A percentile compares a stretch with the other conserved stretches of the same genome.
phyloP scores from a whole-genome alignment of 495 filamentous ascomycete genomes.

The Clavariopsis aquatica region DNA sequence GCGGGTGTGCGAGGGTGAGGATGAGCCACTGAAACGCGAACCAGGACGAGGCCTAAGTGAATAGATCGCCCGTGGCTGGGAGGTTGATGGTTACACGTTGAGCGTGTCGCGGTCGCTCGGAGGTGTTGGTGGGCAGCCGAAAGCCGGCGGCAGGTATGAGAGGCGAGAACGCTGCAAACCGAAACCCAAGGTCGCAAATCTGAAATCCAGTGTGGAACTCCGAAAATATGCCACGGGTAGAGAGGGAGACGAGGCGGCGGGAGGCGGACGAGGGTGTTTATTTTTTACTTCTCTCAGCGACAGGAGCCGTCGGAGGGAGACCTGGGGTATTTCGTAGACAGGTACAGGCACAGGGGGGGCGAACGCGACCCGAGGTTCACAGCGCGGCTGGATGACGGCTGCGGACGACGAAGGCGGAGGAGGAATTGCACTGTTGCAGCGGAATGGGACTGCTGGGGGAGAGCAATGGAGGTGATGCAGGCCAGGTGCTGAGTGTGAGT shows the following conservation, averaged over 20 bases:
- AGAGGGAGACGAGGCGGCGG: conserved; percentile 1
- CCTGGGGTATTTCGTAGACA: background rate
- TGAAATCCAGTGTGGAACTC: conserved; percentile 23
- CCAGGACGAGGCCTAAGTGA: conserved; percentile 40
- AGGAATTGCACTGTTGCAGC: conserved; percentile 24
- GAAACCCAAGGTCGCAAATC: conserved; percentile 23
- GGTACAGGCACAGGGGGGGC: background rate
- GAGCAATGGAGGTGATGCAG: background rate
- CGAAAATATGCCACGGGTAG: conserved; percentile 27
- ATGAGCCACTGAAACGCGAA: conserved; percentile 24
- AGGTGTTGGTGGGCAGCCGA: conserved; percentile 7
- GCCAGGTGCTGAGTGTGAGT: conserved; percentile 2
- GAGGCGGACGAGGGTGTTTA: conserved; percentile 2
- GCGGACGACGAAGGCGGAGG: background rate
- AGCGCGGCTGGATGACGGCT: conserved; percentile 14
- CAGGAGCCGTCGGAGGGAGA: conserved; percentile 3
- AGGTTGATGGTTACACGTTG: conserved; percentile 32
- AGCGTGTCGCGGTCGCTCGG: conserved; percentile 17
- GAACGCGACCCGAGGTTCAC: conserved; percentile 11
- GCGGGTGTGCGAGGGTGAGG: no score
- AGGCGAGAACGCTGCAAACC: conserved; percentile 29
- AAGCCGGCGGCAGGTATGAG: conserved; percentile 5
- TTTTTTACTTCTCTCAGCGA: no score
- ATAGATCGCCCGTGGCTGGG: conserved; percentile 38
- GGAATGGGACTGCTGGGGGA: background rate